Percentiles rank a stretch among this genome's conserved stretches.
Evolutionary conservation across 352 stramenopile genomes (phyloP).

Genomic region (Globisporangium cederbergense): DNA sequence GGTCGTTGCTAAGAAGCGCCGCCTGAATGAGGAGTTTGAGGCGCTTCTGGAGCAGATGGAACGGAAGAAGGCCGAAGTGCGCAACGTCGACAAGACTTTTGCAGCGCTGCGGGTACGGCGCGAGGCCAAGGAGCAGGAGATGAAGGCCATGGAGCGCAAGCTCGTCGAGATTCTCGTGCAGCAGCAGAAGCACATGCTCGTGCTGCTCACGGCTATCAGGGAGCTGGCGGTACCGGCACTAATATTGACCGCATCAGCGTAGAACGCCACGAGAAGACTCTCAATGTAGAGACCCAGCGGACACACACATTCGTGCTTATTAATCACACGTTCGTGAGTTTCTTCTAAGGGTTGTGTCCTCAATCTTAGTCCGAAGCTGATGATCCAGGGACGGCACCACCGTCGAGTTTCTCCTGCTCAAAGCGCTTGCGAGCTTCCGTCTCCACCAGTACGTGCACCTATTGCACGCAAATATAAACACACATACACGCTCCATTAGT

Average conservation of each 20-base stretch:
- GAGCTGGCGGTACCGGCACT: conserved; percentile 25
- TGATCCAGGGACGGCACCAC: not conserved
- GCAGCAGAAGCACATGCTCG: conserved; percentile 79
- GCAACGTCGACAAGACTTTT: conserved; percentile 62
- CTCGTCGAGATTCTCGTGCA: conserved; percentile 82
- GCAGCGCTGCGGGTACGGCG: conserved; percentile 39
- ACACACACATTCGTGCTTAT: not conserved
- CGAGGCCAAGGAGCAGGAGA: conserved; percentile 76
- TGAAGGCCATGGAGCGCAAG: conserved; percentile 74
- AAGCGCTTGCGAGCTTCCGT: conserved; percentile 58
- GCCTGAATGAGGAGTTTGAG: conserved; percentile 82
- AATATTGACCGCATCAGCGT: not conserved
- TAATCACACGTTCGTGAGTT: not conserved
- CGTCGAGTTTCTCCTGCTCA: conserved; percentile 34
- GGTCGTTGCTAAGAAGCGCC: conserved; percentile 67
- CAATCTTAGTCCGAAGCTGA: conserved; percentile 10
- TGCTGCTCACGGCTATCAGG: conserved; percentile 38
- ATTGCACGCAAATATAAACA: not conserved
- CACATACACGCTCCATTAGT: not conserved
- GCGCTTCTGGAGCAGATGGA: conserved; percentile 69
- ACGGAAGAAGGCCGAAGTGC: conserved; percentile 58
- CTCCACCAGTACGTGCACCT: conserved; percentile 64
- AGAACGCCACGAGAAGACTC: not conserved
- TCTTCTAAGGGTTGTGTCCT: not conserved
- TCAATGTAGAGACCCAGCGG: not conserved